Conservation (phyloP, 129 eudicot genomes). For the Centella asiatica region DNA sequence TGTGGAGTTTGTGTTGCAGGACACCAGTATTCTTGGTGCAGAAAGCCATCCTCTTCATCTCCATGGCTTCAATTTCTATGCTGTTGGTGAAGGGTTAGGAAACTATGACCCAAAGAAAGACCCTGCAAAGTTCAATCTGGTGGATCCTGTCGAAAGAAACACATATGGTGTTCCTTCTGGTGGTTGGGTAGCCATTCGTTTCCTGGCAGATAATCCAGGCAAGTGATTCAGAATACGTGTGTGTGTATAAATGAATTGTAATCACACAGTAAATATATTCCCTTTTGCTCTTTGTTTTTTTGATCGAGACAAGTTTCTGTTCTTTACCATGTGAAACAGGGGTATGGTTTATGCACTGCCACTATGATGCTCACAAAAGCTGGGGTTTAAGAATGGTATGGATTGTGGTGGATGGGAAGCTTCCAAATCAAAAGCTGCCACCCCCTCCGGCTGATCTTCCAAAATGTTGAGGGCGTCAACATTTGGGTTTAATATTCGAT, state of each 20-base stretch:
- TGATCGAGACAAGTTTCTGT: too few species aligned
- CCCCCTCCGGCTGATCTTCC: slow-evolving; percentile 78
- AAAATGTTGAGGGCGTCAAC: slow-evolving; percentile 46
- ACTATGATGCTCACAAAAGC: slow-evolving; percentile 54
- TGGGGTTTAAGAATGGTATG: slow-evolving; percentile 80
- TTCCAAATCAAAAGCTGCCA: slow-evolving; percentile 54
- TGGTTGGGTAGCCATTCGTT: slow-evolving; percentile 51
- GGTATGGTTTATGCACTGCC: slow-evolving; percentile 56
- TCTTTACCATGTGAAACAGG: background rate
- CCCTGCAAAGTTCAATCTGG: slow-evolving; percentile 29
- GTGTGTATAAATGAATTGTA: background rate
- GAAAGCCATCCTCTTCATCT: slow-evolving; percentile 39
- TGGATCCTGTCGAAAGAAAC: slow-evolving; percentile 45
- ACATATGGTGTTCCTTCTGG: slow-evolving; percentile 40
- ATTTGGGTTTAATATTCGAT: too few species aligned
- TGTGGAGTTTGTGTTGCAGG: slow-evolving; percentile 24
- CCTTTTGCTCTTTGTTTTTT: too few species aligned
- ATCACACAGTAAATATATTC: too few species aligned
- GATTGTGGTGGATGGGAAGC: slow-evolving; percentile 49
- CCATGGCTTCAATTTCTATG: slow-evolving; percentile 30
- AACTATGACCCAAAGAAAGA: slow-evolving; percentile 30
- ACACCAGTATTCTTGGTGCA: slow-evolving; percentile 22
- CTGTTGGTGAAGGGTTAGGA: slow-evolving; percentile 32
- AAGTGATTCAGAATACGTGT: background rate
- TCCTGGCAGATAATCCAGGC: slow-evolving; percentile 54